A percentile compares a stretch with the other conserved stretches of the same genome.
Evolutionary conservation across 305 asterid species (phyloP).

Genomic region (Solanum hybrid): DNA sequence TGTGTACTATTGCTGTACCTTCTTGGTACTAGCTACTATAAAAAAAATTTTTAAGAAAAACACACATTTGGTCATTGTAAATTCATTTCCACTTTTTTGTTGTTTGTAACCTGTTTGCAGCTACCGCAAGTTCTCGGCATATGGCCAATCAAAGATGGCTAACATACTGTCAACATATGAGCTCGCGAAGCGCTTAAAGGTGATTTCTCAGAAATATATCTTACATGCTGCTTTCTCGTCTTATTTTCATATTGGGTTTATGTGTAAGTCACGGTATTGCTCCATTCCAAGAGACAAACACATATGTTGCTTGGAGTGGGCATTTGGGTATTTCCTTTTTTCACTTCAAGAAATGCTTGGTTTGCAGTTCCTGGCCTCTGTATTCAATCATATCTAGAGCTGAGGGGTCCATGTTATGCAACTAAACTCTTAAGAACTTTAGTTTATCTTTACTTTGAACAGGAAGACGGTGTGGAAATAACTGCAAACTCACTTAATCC

Average conservation of each 20-base stretch:
- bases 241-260: background rate
- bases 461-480: constrained; percentile 10
- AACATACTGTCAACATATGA: constrained; percentile 60
- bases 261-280: background rate
- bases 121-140: constrained; percentile 37
- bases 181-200: constrained; percentile 52
- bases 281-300: background rate
- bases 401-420: background rate
- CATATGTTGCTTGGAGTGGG: background rate
- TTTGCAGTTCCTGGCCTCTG: background rate
- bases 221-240: background rate
- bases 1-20: background rate
- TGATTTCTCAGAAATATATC: background rate
- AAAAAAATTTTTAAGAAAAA: background rate
- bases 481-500: constrained; percentile 2
- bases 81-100: background rate
- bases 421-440: background rate
- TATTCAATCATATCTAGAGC: background rate
- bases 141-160: constrained; percentile 76
- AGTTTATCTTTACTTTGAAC: background rate
- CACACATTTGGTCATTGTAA: background rate
- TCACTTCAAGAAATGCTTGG: background rate
- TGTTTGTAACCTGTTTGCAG: constrained; percentile 23
- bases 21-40: background rate
- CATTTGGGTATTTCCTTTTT: background rate